Conservation (phyloP, 495 filamentous ascomycete genomes). For the Daldinia bambusicola region DNA sequence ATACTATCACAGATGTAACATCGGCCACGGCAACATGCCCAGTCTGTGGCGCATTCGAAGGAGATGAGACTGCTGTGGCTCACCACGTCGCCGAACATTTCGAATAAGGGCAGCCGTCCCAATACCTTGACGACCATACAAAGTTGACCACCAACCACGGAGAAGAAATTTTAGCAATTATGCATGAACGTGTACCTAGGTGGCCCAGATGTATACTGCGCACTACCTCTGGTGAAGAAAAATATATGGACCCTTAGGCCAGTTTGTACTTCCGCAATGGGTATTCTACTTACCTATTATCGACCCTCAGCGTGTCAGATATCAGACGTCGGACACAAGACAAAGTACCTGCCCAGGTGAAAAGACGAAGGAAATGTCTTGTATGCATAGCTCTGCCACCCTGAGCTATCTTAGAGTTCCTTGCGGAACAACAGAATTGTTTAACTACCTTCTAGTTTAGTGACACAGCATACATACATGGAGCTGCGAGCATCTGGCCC, state of each 20-base stretch:
- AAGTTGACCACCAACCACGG: background rate
- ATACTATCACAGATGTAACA: constrained; percentile 24
- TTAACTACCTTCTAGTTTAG: background rate
- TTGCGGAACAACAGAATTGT: no score
- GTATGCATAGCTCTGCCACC: no score
- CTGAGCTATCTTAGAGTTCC: no score
- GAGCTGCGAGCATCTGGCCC: background rate
- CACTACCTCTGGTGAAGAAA: no score
- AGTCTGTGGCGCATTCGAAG: constrained; percentile 67
- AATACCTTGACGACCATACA: background rate
- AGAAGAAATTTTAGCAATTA: background rate
- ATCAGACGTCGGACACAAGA: no score
- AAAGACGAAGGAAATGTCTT: no score
- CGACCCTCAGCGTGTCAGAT: no score
- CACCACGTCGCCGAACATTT: constrained; percentile 70
- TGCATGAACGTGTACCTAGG: background rate
- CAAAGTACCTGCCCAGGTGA: no score
- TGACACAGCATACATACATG: no score
- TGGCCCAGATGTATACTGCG: background rate
- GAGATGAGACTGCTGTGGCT: constrained; percentile 66
- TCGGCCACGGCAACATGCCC: constrained; percentile 59
- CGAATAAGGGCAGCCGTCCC: constrained; percentile 32
- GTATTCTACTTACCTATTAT: no score
- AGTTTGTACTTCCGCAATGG: background rate
- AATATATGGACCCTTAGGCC: background rate